Evolutionary conservation across 805 yeast genomes (phyloP).

Genomic region (Yarrowia osloensis): DNA sequence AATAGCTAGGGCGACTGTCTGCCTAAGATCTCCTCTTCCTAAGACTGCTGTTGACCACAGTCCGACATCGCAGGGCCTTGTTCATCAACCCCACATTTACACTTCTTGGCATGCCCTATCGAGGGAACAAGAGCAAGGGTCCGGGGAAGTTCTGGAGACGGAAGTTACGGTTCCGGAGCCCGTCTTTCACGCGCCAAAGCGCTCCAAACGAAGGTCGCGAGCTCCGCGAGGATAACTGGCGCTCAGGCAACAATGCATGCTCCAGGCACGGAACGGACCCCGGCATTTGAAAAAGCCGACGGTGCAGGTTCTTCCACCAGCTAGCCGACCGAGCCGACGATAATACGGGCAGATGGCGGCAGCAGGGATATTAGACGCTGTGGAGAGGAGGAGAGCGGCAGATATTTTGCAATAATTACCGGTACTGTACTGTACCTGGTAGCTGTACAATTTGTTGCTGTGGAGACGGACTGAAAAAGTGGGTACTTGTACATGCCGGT

Average conservation of each 20-base stretch:
- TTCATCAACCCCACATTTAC: neutral
- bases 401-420: too few species aligned
- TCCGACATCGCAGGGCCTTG: too few species aligned
- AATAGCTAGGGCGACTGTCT: too few species aligned
- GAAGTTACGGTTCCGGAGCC: neutral
- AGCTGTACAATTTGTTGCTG: too few species aligned
- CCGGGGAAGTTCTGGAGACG: neutral
- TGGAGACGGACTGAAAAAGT: too few species aligned
- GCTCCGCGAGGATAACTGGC: neutral
- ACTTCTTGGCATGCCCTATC: neutral
- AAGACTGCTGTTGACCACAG: too few species aligned
- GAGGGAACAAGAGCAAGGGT: neutral
- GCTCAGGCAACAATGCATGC: neutral
- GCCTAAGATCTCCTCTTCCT: too few species aligned
- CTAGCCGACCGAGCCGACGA: neutral
- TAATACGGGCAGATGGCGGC: neutral
- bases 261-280: neutral
- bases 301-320: neutral
- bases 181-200: neutral
- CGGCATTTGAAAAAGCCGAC: neutral
- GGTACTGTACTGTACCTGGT: too few species aligned
- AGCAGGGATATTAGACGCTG: too few species aligned
- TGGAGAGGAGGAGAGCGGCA: neutral
- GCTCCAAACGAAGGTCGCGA: neutral
- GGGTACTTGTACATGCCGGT: too few species aligned